Conservation (phyloP, 2,329 filamentous ascomycete genomes). For the Lecanicillium sp. region DNA sequence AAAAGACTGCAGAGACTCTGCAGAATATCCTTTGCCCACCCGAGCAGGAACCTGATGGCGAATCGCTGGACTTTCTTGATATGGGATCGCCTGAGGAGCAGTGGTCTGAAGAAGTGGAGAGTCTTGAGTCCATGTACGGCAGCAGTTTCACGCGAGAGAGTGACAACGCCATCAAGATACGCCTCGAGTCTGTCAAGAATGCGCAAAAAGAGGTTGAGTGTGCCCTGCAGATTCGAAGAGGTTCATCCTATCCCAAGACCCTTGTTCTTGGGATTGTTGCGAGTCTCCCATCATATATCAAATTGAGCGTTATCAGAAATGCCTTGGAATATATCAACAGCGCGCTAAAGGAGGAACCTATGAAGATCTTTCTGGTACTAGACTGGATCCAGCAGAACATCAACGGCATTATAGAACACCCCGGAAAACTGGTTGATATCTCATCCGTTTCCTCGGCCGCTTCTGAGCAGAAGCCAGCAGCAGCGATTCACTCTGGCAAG, state of each 20-base stretch:
- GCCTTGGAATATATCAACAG: slow-evolving; percentile 63
- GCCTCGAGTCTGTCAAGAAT: slow-evolving; percentile 49
- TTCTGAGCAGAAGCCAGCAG: slow-evolving; percentile 39
- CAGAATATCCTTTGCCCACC: slow-evolving; percentile 44
- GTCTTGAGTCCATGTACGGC: slow-evolving; percentile 79
- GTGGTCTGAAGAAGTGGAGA: slow-evolving; percentile 82
- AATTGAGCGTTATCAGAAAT: slow-evolving; percentile 77
- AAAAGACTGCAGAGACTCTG: slow-evolving; percentile 67
- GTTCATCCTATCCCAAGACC: slow-evolving; percentile 64
- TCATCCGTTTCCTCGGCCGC: slow-evolving; percentile 67
- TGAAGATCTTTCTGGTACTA: slow-evolving; percentile 79
- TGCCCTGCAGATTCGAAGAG: slow-evolving; percentile 59
- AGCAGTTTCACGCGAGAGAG: slow-evolving; percentile 59
- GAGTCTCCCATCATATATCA: slow-evolving; percentile 82
- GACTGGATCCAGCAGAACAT: slow-evolving; percentile 89
- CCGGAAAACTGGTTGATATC: slow-evolving; percentile 77
- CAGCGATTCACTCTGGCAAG: slow-evolving; percentile 19
- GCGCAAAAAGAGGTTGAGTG: slow-evolving; percentile 45
- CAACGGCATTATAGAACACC: slow-evolving; percentile 72
- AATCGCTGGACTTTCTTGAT: slow-evolving; percentile 36
- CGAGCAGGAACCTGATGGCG: slow-evolving; percentile 8
- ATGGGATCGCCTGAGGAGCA: slow-evolving; percentile 49
- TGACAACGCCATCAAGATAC: slow-evolving; percentile 60
- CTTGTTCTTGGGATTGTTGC: slow-evolving; percentile 63
- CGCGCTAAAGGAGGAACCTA: slow-evolving; percentile 72